Evolutionary conservation across 495 filamentous ascomycete genomes (phyloP).

Genomic region (Aspergillus kassunensis): DNA sequence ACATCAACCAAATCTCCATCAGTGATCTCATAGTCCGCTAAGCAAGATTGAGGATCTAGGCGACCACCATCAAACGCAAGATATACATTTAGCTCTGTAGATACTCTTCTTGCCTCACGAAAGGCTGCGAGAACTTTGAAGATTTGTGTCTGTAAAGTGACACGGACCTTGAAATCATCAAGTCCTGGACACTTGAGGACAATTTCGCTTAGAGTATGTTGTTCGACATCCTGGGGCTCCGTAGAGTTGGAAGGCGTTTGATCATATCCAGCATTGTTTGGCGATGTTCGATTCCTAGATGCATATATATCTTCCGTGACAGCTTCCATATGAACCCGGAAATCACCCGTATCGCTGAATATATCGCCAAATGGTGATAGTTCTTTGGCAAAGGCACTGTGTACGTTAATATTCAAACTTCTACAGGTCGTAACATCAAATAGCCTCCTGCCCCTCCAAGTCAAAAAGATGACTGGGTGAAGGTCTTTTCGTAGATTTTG

Average conservation of each 20-base stretch:
- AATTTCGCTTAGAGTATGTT: slow-evolving; percentile 43
- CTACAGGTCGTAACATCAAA: slow-evolving; percentile 70
- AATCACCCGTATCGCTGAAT: slow-evolving; percentile 17
- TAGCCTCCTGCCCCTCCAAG: slow-evolving; percentile 70
- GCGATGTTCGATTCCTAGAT: background rate
- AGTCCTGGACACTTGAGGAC: slow-evolving; percentile 55
- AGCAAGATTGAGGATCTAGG: slow-evolving; percentile 54
- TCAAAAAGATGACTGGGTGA: slow-evolving; percentile 60
- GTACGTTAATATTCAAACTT: slow-evolving; percentile 54
- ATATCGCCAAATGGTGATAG: slow-evolving; percentile 33
- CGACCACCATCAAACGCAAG: slow-evolving; percentile 79
- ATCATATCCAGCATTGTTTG: background rate
- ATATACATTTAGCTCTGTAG: slow-evolving; percentile 48
- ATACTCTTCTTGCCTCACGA: slow-evolving; percentile 40
- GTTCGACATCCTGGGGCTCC: slow-evolving; percentile 21
- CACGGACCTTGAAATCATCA: slow-evolving; percentile 54
- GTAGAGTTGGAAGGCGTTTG: background rate
- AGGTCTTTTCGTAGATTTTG: slow-evolving; percentile 49
- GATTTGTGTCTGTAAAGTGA: slow-evolving; percentile 53
- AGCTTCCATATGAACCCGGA: slow-evolving; percentile 63
- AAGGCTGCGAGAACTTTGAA: slow-evolving; percentile 52
- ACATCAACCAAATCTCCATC: slow-evolving; percentile 81
- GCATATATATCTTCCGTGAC: slow-evolving; percentile 54
- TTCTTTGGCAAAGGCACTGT: slow-evolving; percentile 25
- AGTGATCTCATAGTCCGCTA: slow-evolving; percentile 69